These are phyloP conservation scores for Coprinopsis cinerea DNA, from an alignment of 768 basidiomycete species.

Conservation along the genomic window DNA sequence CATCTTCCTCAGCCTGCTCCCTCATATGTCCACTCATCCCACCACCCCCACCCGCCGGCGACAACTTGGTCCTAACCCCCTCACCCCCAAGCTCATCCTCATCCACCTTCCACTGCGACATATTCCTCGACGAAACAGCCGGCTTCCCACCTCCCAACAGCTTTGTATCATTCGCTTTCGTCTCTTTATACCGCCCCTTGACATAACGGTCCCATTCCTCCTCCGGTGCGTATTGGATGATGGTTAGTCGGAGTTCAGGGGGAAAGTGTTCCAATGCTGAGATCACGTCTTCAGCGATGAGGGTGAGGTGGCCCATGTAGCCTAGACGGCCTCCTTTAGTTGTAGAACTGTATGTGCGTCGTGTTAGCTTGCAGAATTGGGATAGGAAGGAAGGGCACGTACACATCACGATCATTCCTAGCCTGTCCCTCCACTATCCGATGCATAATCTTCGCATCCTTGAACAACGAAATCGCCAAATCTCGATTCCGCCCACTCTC, in stretches of 20 bases:
- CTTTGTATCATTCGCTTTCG: conserved; percentile 73
- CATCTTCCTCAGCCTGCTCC: conserved; percentile 8
- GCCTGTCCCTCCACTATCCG: conserved; percentile 84
- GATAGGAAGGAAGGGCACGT: conserved; percentile 14
- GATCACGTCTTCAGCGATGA: conserved; percentile 93
- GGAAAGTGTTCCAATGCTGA: conserved; percentile 86
- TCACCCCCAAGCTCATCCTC: conserved; percentile 40
- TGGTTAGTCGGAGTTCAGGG: conserved; percentile 58
- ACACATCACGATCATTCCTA: conserved; percentile 74
- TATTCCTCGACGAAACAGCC: conserved; percentile 31
- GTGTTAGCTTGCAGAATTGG: conserved; percentile 1
- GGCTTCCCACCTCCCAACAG: conserved; percentile 87
- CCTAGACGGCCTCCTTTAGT: conserved; percentile 79
- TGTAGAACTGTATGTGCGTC: conserved; percentile 41
- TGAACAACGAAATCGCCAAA: conserved; percentile 76
- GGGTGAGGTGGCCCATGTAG: conserved; percentile 94
- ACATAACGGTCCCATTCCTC: conserved; percentile 89
- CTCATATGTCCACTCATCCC: conserved; percentile 14
- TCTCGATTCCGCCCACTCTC: conserved; percentile 82
- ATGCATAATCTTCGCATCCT: conserved; percentile 78
- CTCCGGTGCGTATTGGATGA: conserved; percentile 66
- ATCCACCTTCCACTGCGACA: conserved; percentile 62
- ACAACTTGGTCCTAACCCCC: conserved; percentile 16
- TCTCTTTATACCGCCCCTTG: conserved; percentile 76
- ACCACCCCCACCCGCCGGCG: conserved; percentile 11